phyloP scores from a whole-genome alignment of 306 rosid species.

The Prunus salicina region DNA sequence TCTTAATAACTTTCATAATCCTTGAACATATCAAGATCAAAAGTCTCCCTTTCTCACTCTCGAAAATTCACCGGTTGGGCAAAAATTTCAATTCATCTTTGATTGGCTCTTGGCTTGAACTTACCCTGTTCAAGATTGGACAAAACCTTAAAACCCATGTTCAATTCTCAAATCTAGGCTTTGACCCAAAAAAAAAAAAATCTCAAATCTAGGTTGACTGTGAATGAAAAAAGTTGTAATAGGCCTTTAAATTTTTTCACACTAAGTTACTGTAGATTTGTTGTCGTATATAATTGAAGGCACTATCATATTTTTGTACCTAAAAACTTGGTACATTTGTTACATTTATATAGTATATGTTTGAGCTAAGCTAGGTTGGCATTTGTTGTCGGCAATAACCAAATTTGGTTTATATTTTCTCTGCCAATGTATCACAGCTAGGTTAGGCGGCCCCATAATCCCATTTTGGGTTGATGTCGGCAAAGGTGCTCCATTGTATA shows the following conservation, averaged over 20 bases:
- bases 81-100: background rate
- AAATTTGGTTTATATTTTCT: background rate
- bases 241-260: background rate
- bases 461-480: conserved; percentile 5
- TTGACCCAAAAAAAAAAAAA: too few species aligned
- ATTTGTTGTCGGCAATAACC: background rate
- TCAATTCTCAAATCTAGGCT: background rate
- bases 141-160: background rate
- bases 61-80: too few species aligned
- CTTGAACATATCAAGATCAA: too few species aligned
- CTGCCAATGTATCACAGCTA: background rate
- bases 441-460: background rate
- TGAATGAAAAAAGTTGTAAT: background rate
- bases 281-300: background rate
- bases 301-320: background rate
- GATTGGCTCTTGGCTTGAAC: background rate
- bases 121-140: background rate
- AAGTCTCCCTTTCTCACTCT: too few species aligned
- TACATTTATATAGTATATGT: background rate
- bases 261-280: background rate
- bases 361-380: background rate
- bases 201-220: background rate
- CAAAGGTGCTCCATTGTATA: background rate
- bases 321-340: background rate
- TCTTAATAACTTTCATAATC: too few species aligned